phyloP scores from a whole-genome alignment of 768 basidiomycete genomes.

The Podaxis sp. region DNA sequence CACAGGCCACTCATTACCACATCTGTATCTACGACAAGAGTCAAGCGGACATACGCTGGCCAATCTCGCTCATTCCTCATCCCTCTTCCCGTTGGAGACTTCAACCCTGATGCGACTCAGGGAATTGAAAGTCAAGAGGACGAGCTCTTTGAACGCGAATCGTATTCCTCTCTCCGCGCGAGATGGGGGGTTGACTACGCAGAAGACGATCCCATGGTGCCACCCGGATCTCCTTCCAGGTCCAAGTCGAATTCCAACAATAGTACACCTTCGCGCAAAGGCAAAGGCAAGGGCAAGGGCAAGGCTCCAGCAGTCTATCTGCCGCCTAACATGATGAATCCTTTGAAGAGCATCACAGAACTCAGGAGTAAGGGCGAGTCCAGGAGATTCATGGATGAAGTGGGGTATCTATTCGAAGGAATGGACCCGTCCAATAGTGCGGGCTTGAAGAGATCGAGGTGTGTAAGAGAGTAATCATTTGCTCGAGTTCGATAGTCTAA shows the following conservation, averaged over 20 bases:
- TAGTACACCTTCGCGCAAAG: constrained; percentile 8
- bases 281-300: constrained; percentile 15
- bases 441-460: constrained; percentile 71
- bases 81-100: constrained; percentile 42
- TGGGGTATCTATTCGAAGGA: constrained; percentile 84
- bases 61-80: constrained; percentile 80
- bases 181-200: constrained; percentile 82
- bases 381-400: constrained; percentile 77
- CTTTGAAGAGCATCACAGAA: constrained; percentile 78
- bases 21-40: constrained; percentile 28
- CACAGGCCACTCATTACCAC: constrained; percentile 22
- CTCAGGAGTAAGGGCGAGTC: constrained; percentile 78
- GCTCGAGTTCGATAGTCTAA: neutral
- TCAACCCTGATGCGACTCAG: constrained; percentile 20
- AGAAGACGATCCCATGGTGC: constrained; percentile 62
- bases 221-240: constrained; percentile 1
- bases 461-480: constrained; percentile 8
- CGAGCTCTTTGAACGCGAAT: constrained; percentile 61
- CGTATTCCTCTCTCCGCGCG: constrained; percentile 69
- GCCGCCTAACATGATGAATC: constrained; percentile 65
- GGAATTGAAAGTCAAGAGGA: constrained; percentile 38
- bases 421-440: constrained; percentile 52
- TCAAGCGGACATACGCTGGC: constrained; percentile 70
- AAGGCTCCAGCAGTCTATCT: constrained; percentile 27
- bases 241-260: constrained; percentile 4